Percentiles rank a stretch among this genome's conserved stretches.
phyloP scores from a whole-genome alignment of 495 filamentous ascomycete species.

The Margaritispora aquatica region DNA sequence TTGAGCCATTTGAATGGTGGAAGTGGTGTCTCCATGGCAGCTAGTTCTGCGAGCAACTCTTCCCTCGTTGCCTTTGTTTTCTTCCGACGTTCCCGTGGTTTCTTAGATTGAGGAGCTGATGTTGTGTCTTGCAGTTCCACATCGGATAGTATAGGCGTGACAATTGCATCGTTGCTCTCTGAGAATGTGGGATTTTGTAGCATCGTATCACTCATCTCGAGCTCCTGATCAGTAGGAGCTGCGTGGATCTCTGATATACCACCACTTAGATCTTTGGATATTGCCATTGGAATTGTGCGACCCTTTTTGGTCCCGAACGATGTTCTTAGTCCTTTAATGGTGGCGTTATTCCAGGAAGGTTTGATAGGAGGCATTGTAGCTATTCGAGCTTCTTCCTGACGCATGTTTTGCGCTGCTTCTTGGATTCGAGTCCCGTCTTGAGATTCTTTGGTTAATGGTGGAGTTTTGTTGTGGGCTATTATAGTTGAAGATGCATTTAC shows the following conservation, averaged over 20 bases:
- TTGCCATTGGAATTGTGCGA: neutral
- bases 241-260: neutral
- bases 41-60: neutral
- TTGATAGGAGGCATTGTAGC: neutral
- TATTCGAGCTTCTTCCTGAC: neutral
- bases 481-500: neutral
- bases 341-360: neutral
- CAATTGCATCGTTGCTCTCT: no score
- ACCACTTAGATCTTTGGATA: neutral
- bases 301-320: neutral
- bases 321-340: neutral
- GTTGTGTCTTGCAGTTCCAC: neutral
- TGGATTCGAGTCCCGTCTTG: no score
- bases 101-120: neutral
- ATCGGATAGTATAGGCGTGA: neutral
- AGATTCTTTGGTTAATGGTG: no score
- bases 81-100: neutral
- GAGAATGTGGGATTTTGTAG: no score
- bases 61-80: neutral
- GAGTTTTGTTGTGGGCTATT: no score
- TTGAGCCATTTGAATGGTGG: neutral
- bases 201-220: neutral
- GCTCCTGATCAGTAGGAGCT: neutral
- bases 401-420: no score
- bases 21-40: neutral